phyloP scores from a whole-genome alignment of 441 rosid species.

The Populus tomentosa region DNA sequence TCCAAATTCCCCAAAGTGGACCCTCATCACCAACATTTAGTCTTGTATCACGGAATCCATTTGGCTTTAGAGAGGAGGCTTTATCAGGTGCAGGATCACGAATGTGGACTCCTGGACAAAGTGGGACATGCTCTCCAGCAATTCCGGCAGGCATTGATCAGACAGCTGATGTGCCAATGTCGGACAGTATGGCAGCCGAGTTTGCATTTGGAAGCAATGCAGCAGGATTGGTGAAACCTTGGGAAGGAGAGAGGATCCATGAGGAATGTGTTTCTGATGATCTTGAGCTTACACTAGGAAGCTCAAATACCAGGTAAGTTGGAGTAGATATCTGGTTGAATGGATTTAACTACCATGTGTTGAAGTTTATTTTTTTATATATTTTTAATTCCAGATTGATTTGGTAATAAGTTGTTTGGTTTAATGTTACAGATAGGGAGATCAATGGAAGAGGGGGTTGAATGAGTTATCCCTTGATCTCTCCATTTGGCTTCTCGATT shows the following conservation, averaged over 20 bases:
- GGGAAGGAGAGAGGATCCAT: constrained; percentile 98
- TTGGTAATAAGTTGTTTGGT: constrained; percentile 3
- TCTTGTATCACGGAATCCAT: constrained; percentile 70
- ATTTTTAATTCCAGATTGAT: not conserved
- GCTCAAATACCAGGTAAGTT: constrained; percentile 64
- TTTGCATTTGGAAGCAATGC: constrained; percentile 75
- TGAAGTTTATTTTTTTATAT: not conserved
- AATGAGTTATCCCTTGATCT: constrained; percentile 4
- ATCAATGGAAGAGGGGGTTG: constrained; percentile 5
- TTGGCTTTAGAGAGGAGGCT: constrained; percentile 53
- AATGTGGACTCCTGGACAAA: constrained; percentile 95
- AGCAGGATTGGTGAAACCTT: constrained; percentile 73
- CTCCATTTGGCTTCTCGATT: constrained; percentile 16
- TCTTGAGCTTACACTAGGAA: constrained; percentile 92
- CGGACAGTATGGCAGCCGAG: constrained; percentile 70
- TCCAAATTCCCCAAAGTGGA: constrained; percentile 76
- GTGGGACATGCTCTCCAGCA: constrained; percentile 91
- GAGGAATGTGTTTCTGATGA: constrained; percentile 86
- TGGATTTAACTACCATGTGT: not conserved
- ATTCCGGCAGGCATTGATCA: constrained; percentile 68
- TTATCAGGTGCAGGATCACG: constrained; percentile 60
- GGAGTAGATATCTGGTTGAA: not conserved
- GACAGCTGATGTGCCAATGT: constrained; percentile 74
- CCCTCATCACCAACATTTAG: constrained; percentile 94
- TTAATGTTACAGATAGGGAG: constrained; percentile 27